Percentiles rank a stretch among this genome's conserved stretches.
Evolutionary conservation across 2,329 filamentous ascomycete genomes (phyloP).

Genomic region (Fusarium sp.): DNA sequence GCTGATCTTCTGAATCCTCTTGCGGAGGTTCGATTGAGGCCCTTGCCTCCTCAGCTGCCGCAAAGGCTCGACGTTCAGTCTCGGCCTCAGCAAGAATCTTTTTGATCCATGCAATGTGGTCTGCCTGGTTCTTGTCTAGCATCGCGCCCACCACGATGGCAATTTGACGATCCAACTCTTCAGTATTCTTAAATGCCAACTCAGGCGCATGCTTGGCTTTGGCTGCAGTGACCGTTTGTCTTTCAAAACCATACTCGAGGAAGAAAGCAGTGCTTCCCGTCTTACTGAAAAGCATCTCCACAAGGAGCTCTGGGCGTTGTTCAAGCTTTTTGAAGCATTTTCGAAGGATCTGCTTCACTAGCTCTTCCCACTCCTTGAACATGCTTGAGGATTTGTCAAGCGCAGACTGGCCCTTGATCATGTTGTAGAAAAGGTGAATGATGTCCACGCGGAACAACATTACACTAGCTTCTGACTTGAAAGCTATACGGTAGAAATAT

Average conservation of each 20-base stretch:
- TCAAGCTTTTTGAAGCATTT: conserved; percentile 86
- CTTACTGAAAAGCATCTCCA: conserved; percentile 96
- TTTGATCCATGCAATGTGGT: conserved; percentile 86
- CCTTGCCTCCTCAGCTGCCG: conserved; percentile 73
- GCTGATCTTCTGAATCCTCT: conserved; percentile 49
- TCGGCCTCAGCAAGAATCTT: conserved; percentile 74
- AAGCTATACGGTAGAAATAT: conserved; percentile 92
- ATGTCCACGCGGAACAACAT: conserved; percentile 93
- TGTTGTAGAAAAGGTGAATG: conserved; percentile 84
- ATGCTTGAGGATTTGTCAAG: conserved; percentile 73
- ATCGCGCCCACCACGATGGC: conserved; percentile 83
- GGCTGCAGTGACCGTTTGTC: conserved; percentile 75
- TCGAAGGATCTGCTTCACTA: conserved; percentile 84
- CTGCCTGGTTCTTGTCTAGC: conserved; percentile 80
- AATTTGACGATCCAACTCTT: conserved; percentile 77
- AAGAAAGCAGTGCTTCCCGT: conserved; percentile 84
- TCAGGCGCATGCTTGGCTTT: conserved; percentile 79
- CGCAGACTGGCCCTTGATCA: conserved; percentile 88
- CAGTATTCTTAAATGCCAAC: conserved; percentile 80
- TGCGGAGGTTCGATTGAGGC: conserved; percentile 51
- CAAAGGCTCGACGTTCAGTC: conserved; percentile 81
- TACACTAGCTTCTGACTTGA: conserved; percentile 92
- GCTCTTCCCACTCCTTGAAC: conserved; percentile 91
- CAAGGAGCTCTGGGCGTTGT: conserved; percentile 83
- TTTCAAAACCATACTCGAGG: conserved; percentile 90